phyloP scores from a whole-genome alignment of 345 rosid species.

The Luvunga scandens region DNA sequence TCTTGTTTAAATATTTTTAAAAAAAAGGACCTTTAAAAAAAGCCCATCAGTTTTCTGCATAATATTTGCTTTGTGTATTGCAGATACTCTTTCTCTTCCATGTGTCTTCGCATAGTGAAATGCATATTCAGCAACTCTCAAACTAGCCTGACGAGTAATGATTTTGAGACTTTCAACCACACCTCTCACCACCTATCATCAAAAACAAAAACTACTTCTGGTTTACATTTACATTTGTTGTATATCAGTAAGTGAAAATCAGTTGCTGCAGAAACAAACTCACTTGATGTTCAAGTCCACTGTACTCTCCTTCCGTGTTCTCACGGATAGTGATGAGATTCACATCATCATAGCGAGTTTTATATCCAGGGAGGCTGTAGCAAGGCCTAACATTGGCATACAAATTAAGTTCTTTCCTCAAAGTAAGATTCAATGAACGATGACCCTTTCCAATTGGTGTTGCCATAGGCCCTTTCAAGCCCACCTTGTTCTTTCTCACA shows the following conservation, averaged over 20 bases:
- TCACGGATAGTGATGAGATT: constrained; percentile 94
- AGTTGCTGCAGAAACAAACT: constrained; percentile 20
- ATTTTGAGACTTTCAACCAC: constrained; percentile 98
- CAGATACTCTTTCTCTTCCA: constrained; percentile 96
- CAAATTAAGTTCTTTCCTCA: constrained; percentile 92
- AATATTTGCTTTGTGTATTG: constrained; percentile 95
- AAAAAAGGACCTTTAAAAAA: constrained; percentile 69
- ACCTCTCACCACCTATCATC: constrained; percentile 90
- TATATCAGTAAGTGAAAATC: background rate
- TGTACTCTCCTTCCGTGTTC: constrained; percentile 98
- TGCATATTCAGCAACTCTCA: constrained; percentile 99
- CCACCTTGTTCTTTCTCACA: constrained; percentile 75
- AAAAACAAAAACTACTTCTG: constrained; percentile 1
- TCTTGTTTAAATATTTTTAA: background rate
- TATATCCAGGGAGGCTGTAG: constrained; percentile 94
- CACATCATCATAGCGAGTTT: constrained; percentile 90
- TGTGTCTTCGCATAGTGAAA: constrained; percentile 95
- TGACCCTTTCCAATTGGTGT: constrained; percentile 99
- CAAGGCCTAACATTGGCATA: constrained; percentile 99
- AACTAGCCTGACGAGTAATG: constrained; percentile 94
- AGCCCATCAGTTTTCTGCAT: constrained; percentile 99
- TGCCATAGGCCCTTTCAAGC: constrained; percentile 99
- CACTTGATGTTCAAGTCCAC: constrained; percentile 99
- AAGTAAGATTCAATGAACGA: constrained; percentile 88
- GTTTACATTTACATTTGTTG: background rate